phyloP scores from a whole-genome alignment of 805 yeast genomes.

The Yarrowia sp. region DNA sequence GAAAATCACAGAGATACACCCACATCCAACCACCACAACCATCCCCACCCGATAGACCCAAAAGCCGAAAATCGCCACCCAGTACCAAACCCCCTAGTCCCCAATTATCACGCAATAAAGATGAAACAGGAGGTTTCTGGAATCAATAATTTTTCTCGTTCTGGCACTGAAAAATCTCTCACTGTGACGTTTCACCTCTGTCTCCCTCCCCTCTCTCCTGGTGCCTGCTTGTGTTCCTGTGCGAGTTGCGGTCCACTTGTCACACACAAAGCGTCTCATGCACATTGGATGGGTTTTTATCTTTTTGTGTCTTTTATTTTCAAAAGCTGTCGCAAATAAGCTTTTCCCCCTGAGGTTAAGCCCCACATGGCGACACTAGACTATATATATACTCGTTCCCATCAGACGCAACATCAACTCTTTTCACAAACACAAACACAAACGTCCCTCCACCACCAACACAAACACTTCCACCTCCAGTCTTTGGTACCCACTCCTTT shows the following conservation, averaged over 20 bases:
- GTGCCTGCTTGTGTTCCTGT: constrained; percentile 1
- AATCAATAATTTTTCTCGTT: not conserved
- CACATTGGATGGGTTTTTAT: not conserved
- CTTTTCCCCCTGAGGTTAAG: constrained; percentile 20
- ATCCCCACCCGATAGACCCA: too few species aligned
- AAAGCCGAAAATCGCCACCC: too few species aligned
- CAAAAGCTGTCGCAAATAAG: not conserved
- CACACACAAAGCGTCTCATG: not conserved
- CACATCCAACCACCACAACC: too few species aligned
- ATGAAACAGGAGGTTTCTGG: not conserved
- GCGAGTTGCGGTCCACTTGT: not conserved
- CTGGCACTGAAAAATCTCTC: not conserved
- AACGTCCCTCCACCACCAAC: not conserved
- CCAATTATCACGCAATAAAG: too few species aligned
- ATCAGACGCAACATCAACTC: too few species aligned
- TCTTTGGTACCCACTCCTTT: constrained; percentile 11
- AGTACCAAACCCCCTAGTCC: too few species aligned
- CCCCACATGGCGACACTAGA: not conserved
- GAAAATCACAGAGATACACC: too few species aligned
- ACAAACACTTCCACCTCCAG: not conserved
- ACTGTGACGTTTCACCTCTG: not conserved
- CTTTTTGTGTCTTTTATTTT: not conserved
- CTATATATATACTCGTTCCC: not conserved
- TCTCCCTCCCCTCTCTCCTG: too few species aligned
- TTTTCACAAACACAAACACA: not conserved